Conservation (phyloP, 1,284 basidiomycete genomes). For the Grifola frondosa region DNA sequence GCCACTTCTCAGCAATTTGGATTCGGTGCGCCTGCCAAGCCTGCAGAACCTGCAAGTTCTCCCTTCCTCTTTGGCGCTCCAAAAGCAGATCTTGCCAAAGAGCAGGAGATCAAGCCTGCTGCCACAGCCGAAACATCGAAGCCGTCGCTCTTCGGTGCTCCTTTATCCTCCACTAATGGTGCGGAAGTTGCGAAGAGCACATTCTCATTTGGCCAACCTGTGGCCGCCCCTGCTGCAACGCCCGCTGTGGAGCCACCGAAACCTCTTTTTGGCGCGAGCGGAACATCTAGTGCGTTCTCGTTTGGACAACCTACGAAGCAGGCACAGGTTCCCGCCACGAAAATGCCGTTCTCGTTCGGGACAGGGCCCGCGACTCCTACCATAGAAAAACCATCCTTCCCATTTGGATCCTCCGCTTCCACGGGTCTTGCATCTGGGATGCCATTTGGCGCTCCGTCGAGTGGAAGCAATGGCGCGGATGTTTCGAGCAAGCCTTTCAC, state of each 20-base stretch:
- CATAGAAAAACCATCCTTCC: constrained; percentile 24
- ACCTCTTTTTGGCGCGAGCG: constrained; percentile 25
- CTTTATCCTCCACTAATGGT: constrained; percentile 13
- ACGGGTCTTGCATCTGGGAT: too few species aligned
- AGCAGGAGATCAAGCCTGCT: constrained; percentile 12
- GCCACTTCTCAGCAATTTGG: constrained; percentile 15
- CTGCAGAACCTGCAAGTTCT: constrained; percentile 8
- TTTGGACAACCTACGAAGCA: constrained; percentile 20
- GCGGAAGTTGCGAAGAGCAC: constrained; percentile 23
- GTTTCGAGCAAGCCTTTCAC: constrained; percentile 26
- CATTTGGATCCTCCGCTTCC: constrained; percentile 19
- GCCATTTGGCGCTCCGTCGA: constrained; percentile 18
- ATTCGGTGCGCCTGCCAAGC: constrained; percentile 10
- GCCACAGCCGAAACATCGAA: constrained; percentile 13
- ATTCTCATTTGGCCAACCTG: constrained; percentile 24
- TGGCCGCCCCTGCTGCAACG: constrained; percentile 14
- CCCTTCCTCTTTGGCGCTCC: constrained; percentile 14
- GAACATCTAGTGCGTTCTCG: constrained; percentile 19
- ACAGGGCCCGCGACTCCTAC: constrained; percentile 21
- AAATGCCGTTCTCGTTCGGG: constrained; percentile 28
- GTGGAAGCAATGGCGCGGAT: constrained; percentile 18
- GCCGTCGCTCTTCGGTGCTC: constrained; percentile 13
- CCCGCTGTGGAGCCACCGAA: constrained; percentile 27
- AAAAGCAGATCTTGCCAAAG: constrained; percentile 17
- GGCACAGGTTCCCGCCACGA: constrained; percentile 15